phyloP scores from a whole-genome alignment of 805 yeast genomes.

The Starmerella vitae region DNA sequence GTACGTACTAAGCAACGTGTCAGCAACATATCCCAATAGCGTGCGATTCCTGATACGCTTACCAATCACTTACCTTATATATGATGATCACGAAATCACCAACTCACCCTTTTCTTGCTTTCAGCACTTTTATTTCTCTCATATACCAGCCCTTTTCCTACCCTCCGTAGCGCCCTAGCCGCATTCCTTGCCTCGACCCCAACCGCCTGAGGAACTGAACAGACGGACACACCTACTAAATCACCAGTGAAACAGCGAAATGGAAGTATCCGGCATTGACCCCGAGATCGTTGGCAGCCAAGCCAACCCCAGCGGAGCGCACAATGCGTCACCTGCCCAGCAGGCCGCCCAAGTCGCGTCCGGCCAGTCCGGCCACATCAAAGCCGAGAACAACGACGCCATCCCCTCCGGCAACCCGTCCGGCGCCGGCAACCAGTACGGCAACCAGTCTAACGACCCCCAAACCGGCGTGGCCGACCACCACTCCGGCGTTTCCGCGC shows the following conservation, averaged over 20 bases:
- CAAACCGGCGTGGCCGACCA: slow-evolving; percentile 1
- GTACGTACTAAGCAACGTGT: too few species aligned
- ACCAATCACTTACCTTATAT: too few species aligned
- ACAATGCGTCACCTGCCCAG: slow-evolving; percentile 14
- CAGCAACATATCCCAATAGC: too few species aligned
- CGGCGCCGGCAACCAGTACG: slow-evolving; percentile 5
- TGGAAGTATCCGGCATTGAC: slow-evolving; percentile 25
- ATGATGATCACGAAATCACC: neutral
- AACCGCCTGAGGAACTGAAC: slow-evolving; percentile 16
- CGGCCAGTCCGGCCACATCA: slow-evolving; percentile 1
- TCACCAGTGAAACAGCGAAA: slow-evolving; percentile 1
- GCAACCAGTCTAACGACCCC: slow-evolving; percentile 11
- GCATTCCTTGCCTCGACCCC: slow-evolving; percentile 20
- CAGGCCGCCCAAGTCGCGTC: slow-evolving; percentile 13
- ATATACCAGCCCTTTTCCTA: slow-evolving; percentile 18
- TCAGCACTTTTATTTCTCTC: neutral
- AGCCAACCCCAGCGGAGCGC: slow-evolving; percentile 14
- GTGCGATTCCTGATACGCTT: too few species aligned
- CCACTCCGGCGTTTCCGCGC: slow-evolving; percentile 7
- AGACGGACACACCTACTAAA: neutral
- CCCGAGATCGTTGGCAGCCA: slow-evolving; percentile 27
- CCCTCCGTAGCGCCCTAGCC: slow-evolving; percentile 19
- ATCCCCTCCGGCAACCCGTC: slow-evolving; percentile 1
- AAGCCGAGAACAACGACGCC: slow-evolving; percentile 6
- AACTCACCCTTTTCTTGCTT: neutral